phyloP scores from a whole-genome alignment of 2,329 filamentous ascomycete genomes.

The Akanthomyces dipterigenus region DNA sequence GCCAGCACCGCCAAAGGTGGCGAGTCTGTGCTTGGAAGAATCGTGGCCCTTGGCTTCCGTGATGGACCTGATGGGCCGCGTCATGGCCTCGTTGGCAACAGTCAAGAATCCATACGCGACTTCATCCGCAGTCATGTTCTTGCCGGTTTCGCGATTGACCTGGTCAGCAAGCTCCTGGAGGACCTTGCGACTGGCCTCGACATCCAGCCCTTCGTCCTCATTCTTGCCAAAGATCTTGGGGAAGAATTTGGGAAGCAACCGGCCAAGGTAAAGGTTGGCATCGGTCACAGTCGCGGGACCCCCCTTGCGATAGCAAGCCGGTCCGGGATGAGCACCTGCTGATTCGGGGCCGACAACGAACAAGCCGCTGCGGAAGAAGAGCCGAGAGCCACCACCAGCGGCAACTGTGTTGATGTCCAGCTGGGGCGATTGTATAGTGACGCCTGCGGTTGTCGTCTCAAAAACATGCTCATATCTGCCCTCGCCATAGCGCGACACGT shows the following conservation, averaged over 20 bases:
- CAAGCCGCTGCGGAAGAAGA: conserved; percentile 84
- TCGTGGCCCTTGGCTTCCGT: conserved; percentile 92
- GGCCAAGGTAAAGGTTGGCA: conserved; percentile 78
- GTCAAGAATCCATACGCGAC: conserved; percentile 85
- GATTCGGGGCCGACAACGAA: conserved; percentile 89
- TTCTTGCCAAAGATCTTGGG: conserved; percentile 92
- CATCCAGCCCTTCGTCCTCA: conserved; percentile 74
- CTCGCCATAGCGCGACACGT: conserved; percentile 79
- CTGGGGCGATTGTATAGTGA: conserved; percentile 87
- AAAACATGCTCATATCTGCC: conserved; percentile 91
- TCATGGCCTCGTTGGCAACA: conserved; percentile 89
- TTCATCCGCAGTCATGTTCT: conserved; percentile 70
- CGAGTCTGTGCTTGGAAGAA: conserved; percentile 81
- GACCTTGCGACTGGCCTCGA: conserved; percentile 64
- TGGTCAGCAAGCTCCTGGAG: conserved; percentile 70
- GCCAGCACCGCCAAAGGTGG: conserved; percentile 86
- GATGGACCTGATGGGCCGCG: conserved; percentile 78
- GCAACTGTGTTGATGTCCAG: conserved; percentile 94
- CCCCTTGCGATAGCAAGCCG: conserved; percentile 84
- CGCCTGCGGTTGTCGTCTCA: conserved; percentile 88
- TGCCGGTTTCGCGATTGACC: conserved; percentile 69
- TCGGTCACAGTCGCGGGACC: conserved; percentile 91
- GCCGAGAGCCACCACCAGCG: conserved; percentile 74
- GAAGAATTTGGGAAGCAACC: conserved; percentile 84
- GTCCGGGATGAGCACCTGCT: conserved; percentile 81